These are phyloP conservation scores for Thalassiosira hispida DNA, from an alignment of 352 stramenopile species.

Conservation along the genomic window DNA sequence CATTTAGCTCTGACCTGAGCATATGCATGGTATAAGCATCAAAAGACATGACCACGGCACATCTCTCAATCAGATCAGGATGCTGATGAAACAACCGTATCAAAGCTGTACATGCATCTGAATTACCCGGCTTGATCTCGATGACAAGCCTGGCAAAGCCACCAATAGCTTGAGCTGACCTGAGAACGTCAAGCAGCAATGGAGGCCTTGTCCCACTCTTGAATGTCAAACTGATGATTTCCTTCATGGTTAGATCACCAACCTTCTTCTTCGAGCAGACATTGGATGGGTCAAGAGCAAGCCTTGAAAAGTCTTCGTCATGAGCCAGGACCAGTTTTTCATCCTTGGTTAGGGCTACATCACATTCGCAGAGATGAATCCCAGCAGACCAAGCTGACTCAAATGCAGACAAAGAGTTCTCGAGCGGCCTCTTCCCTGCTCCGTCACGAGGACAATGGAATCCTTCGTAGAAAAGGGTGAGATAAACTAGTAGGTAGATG, in stretches of 20 bases:
- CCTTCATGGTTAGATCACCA: slow-evolving; percentile 71
- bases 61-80: slow-evolving; percentile 62
- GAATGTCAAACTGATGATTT: slow-evolving; percentile 73
- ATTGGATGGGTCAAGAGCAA: slow-evolving; percentile 61
- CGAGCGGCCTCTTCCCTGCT: slow-evolving; percentile 64
- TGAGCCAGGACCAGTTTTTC: slow-evolving; percentile 80
- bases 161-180: slow-evolving; percentile 61
- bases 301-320: slow-evolving; percentile 70
- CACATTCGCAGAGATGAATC: slow-evolving; percentile 79
- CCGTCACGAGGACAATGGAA: slow-evolving; percentile 74
- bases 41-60: slow-evolving; percentile 81
- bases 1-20: slow-evolving; percentile 50
- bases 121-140: slow-evolving; percentile 82
- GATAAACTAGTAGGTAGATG: background rate
- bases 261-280: slow-evolving; percentile 56
- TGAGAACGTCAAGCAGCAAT: slow-evolving; percentile 74
- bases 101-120: slow-evolving; percentile 61
- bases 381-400: slow-evolving; percentile 73
- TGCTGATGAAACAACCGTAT: slow-evolving; percentile 61
- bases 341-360: slow-evolving; percentile 81
- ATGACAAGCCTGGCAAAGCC: slow-evolving; percentile 66
- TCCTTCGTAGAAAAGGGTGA: slow-evolving; percentile 3
- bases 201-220: slow-evolving; percentile 69
- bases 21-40: slow-evolving; percentile 76
- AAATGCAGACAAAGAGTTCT: slow-evolving; percentile 80